These are phyloP conservation scores for Cynanchum wilfordii DNA, from an alignment of 257 asterid genomes.

Conservation along the genomic window DNA sequence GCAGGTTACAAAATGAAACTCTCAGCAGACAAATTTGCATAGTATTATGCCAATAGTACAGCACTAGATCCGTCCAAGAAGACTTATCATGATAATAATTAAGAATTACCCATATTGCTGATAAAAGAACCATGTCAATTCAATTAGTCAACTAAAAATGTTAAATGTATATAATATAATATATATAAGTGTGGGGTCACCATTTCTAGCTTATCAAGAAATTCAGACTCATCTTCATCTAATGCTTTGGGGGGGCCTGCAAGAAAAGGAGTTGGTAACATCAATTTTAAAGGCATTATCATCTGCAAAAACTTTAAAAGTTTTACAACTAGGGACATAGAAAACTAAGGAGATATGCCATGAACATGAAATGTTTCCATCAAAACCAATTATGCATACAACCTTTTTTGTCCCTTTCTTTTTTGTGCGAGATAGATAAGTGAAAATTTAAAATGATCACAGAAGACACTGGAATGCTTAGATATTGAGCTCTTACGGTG, in stretches of 20 bases:
- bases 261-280: conserved; percentile 9
- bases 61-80: background rate
- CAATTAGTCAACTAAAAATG: background rate
- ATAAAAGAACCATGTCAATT: background rate
- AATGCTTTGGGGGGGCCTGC: conserved; percentile 96
- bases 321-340: background rate
- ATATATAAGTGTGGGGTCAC: conserved; percentile 36
- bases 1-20: background rate
- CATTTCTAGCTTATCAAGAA: conserved; percentile 72
- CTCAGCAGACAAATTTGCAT: background rate
- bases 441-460: background rate
- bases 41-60: background rate
- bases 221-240: conserved; percentile 96
- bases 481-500: conserved; percentile 53
- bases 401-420: background rate
- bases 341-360: background rate
- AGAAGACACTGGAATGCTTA: background rate
- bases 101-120: background rate
- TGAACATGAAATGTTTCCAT: background rate
- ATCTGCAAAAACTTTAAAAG: background rate
- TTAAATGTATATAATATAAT: too few species aligned
- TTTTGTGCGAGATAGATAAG: background rate
- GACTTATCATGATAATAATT: background rate
- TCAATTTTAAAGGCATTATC: background rate
- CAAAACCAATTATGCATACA: background rate